Evolutionary conservation across 2,329 filamentous ascomycete species (phyloP).

Genomic region (Ramichloridium luteum): DNA sequence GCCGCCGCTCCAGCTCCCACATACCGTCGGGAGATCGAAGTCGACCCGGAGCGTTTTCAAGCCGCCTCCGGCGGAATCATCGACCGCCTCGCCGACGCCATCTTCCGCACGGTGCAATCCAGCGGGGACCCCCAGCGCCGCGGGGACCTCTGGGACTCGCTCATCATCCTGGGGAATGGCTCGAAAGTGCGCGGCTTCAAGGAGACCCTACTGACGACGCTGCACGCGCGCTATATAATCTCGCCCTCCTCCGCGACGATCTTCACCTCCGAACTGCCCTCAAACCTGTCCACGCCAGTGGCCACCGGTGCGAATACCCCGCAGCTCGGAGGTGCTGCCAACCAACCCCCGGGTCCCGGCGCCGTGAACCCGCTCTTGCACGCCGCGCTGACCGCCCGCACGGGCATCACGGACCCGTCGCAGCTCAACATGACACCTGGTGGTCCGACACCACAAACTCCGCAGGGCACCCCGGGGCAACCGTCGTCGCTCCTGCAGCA

Average conservation of each 20-base stretch:
- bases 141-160: constrained; percentile 76
- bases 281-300: constrained; percentile 78
- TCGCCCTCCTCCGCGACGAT: constrained; percentile 89
- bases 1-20: constrained; percentile 18
- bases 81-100: constrained; percentile 69
- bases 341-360: constrained; percentile 31
- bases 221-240: constrained; percentile 73
- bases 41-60: constrained; percentile 63
- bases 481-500: constrained; percentile 17
- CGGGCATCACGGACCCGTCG: background rate
- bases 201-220: constrained; percentile 70
- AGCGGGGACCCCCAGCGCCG: constrained; percentile 78
- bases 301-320: constrained; percentile 89
- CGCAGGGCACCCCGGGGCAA: constrained; percentile 11
- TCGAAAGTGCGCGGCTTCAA: constrained; percentile 63
- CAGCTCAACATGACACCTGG: constrained; percentile 29
- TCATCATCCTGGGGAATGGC: constrained; percentile 87
- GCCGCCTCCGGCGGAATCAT: constrained; percentile 56
- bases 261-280: constrained; percentile 92
- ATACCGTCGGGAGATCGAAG: constrained; percentile 53
- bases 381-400: constrained; percentile 69
- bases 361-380: constrained; percentile 79
- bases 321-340: constrained; percentile 31
- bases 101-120: constrained; percentile 71
- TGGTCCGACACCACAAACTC: constrained; percentile 17